Evolutionary conservation across 176 grass and related monocot genomes (phyloP).

Genomic region (Chrysopogon serrulatus): DNA sequence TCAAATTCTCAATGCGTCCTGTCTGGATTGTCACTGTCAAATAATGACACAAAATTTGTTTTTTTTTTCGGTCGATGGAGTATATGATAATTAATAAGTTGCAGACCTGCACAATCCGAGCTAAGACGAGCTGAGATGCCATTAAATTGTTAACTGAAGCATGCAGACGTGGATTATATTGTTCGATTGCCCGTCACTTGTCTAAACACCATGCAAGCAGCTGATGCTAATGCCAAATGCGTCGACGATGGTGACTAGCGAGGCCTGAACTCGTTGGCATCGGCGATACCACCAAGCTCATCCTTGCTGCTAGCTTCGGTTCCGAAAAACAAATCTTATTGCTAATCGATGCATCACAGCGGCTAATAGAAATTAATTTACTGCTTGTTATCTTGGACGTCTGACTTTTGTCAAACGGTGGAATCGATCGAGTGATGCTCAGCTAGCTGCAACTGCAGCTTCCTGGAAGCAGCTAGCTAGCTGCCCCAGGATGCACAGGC

Average conservation of each 20-base stretch:
- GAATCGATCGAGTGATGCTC: background rate
- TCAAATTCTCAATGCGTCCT: background rate
- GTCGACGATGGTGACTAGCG: conserved; percentile 1
- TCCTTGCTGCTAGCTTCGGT: background rate
- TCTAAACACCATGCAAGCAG: background rate
- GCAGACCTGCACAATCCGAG: background rate
- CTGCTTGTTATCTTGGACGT: background rate
- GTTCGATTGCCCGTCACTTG: background rate
- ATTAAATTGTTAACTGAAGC: background rate
- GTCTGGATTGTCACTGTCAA: background rate
- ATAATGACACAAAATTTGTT: background rate
- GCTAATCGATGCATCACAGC: background rate
- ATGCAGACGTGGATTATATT: background rate
- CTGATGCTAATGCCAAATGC: background rate
- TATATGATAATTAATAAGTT: background rate
- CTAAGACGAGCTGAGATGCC: background rate
- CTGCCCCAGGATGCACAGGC: background rate
- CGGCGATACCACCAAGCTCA: background rate
- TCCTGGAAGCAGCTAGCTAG: conserved; percentile 20
- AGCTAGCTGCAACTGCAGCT: conserved; percentile 14
- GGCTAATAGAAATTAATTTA: background rate
- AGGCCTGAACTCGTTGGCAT: background rate
- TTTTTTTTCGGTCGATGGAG: background rate
- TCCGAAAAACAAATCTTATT: background rate
- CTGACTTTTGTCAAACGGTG: background rate